These are phyloP conservation scores for Globisporangium heterothallicum DNA, from an alignment of 352 stramenopile genomes.

Conservation along the genomic window DNA sequence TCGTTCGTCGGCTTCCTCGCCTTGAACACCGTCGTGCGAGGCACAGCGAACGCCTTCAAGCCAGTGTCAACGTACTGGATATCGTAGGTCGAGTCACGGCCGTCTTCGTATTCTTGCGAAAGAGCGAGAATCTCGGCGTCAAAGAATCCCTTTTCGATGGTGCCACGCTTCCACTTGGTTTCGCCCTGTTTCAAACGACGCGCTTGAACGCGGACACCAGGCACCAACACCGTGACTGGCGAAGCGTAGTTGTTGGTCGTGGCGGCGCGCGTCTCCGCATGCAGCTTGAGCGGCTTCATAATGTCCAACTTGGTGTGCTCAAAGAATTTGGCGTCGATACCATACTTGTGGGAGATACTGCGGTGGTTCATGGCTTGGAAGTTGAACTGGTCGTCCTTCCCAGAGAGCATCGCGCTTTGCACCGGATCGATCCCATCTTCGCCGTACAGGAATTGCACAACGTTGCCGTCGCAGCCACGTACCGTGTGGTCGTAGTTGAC, in stretches of 20 bases:
- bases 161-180: slow-evolving; percentile 84
- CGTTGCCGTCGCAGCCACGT: slow-evolving; percentile 94
- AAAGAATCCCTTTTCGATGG: slow-evolving; percentile 74
- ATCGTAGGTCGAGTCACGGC: slow-evolving; percentile 74
- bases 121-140: slow-evolving; percentile 64
- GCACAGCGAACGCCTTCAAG: slow-evolving; percentile 71
- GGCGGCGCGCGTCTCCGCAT: slow-evolving; percentile 56
- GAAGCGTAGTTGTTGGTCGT: slow-evolving; percentile 41
- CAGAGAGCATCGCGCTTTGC: slow-evolving; percentile 93
- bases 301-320: slow-evolving; percentile 88
- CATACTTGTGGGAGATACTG: slow-evolving; percentile 93
- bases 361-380: slow-evolving; percentile 97
- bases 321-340: slow-evolving; percentile 85
- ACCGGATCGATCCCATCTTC: slow-evolving; percentile 98
- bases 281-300: slow-evolving; percentile 78
- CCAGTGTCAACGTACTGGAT: slow-evolving; percentile 85
- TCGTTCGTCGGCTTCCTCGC: slow-evolving; percentile 51
- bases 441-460: slow-evolving; percentile 99
- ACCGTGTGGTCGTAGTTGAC: slow-evolving; percentile 99
- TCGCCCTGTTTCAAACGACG: slow-evolving; percentile 72
- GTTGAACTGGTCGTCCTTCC: slow-evolving; percentile 88
- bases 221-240: slow-evolving; percentile 32
- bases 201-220: slow-evolving; percentile 55
- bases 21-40: slow-evolving; percentile 76
- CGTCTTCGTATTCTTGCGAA: slow-evolving; percentile 56